Evolutionary conservation across 768 basidiomycete genomes (phyloP).

Genomic region (Leccinum obscurum): DNA sequence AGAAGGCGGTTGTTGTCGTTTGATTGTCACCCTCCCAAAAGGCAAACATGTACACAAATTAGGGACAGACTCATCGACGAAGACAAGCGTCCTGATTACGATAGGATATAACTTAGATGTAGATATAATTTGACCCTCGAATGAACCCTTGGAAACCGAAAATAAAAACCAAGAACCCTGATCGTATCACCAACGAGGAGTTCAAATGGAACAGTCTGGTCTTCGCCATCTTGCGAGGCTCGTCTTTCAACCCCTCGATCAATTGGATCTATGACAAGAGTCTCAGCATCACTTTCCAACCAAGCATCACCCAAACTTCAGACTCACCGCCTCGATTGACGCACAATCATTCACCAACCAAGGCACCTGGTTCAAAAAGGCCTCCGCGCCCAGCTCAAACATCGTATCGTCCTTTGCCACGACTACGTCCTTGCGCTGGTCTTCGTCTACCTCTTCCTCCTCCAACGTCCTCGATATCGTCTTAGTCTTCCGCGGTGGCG

Average conservation of each 20-base stretch:
- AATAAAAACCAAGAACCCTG: not conserved
- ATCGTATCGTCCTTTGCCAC: slow-evolving; percentile 4
- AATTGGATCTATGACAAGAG: not conserved
- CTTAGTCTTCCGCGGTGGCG: not conserved
- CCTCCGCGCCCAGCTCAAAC: slow-evolving; percentile 16
- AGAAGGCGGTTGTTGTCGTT: too few species aligned
- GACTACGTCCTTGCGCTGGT: too few species aligned
- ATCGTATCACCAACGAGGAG: too few species aligned
- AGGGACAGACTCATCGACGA: too few species aligned
- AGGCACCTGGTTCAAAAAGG: slow-evolving; percentile 10
- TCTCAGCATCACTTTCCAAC: not conserved
- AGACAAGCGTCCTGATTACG: too few species aligned
- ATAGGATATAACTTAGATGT: too few species aligned
- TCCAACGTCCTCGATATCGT: not conserved
- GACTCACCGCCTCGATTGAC: not conserved
- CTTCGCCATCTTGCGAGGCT: not conserved
- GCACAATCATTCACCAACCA: not conserved
- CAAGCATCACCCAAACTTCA: not conserved
- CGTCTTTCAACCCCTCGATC: not conserved
- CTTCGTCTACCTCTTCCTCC: not conserved
- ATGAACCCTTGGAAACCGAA: not conserved
- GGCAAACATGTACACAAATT: too few species aligned
- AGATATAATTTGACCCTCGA: too few species aligned
- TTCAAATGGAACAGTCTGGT: not conserved
- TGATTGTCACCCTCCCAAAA: too few species aligned